Base-by-base conservation (phyloP, 331 rosid species). In the Rosa hybrid region DNA sequence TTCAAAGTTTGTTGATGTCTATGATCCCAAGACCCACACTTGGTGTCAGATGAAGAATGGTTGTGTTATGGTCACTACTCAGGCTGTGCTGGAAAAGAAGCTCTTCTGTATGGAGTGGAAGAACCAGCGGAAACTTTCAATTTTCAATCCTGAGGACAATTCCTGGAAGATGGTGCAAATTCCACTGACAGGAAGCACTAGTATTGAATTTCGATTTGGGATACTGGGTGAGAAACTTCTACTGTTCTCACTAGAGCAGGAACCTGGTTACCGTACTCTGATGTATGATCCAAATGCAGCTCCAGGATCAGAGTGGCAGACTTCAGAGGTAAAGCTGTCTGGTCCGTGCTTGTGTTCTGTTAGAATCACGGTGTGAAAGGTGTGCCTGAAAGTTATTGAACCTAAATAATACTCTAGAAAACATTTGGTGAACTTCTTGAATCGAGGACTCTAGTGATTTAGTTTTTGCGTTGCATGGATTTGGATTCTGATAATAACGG, bases 81-180 rank as follows among this genome's bases (percentile, higher is more conserved):
- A 91, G 21, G 98, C 98, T 68, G 94, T 90, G 54, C 71, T 96
- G 7, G 97, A 81, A 60, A 89, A 90, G 86, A 93, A 88, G 80
- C 85, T 96, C 73, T 96, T 93, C 85, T 96, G 99, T 72, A 87
- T 87, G 94, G 99, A 96, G 88, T 96, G 99, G 99, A 96, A 89
- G 90, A 89, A 96, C 83, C 98, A 96, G 86, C 72, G 98, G 72
- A 96, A 90, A 83, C 85, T 96, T 6, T 84, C 97, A 16, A 89
- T 91, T 80, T 96, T 91, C 70, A 69, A 85, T 73, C 92, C 99
- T 3, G 89, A 84, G 45, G 90, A 93, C 76, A 86, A 87, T 79
- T 89, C 94, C n/a, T 96, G 99, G 99, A 84, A 89, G 80, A 86
- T 79, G 89, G 94, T 90, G 8, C 92, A 87, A 0, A 87, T 96